Conservation (phyloP, 306 rosid species). For the Prinsepia uniflora region DNA sequence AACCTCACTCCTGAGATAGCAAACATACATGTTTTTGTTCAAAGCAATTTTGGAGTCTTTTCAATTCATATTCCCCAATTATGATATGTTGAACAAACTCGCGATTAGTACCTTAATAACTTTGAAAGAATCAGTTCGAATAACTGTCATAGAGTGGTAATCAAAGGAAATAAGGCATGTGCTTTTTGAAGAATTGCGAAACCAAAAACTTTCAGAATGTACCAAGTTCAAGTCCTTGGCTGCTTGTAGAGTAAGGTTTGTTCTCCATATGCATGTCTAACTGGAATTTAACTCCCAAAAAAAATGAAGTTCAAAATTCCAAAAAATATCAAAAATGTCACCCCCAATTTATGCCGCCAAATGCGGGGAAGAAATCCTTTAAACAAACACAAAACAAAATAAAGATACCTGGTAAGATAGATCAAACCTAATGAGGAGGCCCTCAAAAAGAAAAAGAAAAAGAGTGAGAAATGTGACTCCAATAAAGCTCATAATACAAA, state of each 20-base stretch:
- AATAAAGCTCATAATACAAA: not conserved
- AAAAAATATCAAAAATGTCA: not conserved
- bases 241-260: no score
- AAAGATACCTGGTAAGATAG: not conserved
- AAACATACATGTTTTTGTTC: constrained; percentile 8
- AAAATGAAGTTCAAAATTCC: not conserved
- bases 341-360: not conserved
- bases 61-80: not conserved
- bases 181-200: not conserved
- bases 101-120: not conserved
- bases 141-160: not conserved
- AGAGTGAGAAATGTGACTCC: not conserved
- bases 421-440: not conserved
- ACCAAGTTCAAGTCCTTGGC: no score
- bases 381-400: not conserved
- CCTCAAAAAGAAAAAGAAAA: not conserved
- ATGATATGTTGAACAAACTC: not conserved
- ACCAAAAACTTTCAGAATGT: no score
- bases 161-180: not conserved
- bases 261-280: no score
- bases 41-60: not conserved
- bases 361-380: not conserved
- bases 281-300: not conserved
- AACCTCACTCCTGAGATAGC: constrained; percentile 63
- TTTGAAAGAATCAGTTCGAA: not conserved